Evolutionary conservation across 78 protist species (phyloP), one percentile per base, ranked within the genome.

Genomic region (Pigoraptor vietnamica): DNA sequence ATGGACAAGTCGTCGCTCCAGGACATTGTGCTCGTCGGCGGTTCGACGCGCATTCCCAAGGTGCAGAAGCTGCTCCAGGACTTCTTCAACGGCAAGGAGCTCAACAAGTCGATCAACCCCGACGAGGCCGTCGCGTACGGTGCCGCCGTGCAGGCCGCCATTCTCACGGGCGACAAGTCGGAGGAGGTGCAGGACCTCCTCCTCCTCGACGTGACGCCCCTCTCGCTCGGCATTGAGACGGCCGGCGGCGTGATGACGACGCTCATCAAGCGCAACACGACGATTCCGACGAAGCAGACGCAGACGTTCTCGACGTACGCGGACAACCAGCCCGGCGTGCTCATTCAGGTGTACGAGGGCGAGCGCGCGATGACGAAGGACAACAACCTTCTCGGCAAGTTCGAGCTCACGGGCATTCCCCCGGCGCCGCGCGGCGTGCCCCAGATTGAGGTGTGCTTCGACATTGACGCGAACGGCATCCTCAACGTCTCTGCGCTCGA

Each of bases 61-160:
- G 95, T 98, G n/a, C 99, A 97, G 97, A 90, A 94, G 90, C 93
- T 98, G 90, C 95, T 98, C n/a, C 93, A 87, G 86, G 99, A 99
- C 93, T 98, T 87, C 94, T 98, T 99, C 97, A 91, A 95, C 91
- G 99, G 99, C 90, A 98, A 97, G 95, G 99, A 96, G 90, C 97
- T 94, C 34, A 88, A 91, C 96, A 81, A 90, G 92, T 86, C 96
- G 39, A 97, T 98, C 98, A 99, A 99, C 95, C 99, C 99, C 32
- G 99, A 98, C 84, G 99, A 98, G 97, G 99, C 99, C 23, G 99
- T 99, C 34, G 99, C 99, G 87, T 98, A 99, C 94, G 99, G 99
- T 35, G 99, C 99, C 67, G 99, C 99, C 35, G 98, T 98, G 32
- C 99, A 98, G 98, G 99, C 98, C 34, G 98, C 98, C 88, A 95